These are phyloP conservation scores for Diutina siamensis DNA, from an alignment of 1,139 yeast species.

Conservation along the genomic window DNA sequence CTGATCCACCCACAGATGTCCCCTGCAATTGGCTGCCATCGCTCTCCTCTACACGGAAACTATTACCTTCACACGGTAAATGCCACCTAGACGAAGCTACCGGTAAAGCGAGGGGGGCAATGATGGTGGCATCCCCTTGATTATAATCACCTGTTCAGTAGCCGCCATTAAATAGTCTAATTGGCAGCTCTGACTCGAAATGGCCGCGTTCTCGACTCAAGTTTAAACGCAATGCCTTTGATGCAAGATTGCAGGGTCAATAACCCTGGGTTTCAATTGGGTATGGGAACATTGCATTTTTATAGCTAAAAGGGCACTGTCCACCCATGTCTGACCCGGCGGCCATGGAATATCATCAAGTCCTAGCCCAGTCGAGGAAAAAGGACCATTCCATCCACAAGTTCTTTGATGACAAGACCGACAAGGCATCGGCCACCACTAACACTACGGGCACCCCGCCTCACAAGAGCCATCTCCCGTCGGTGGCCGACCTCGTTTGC, in stretches of 20 bases:
- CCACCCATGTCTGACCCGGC: neutral
- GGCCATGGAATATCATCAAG: neutral
- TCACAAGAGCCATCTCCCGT: neutral
- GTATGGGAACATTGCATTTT: neutral
- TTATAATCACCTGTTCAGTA: too few species aligned
- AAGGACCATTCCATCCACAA: constrained; percentile 1
- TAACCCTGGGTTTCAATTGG: neutral
- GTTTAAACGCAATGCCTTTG: neutral
- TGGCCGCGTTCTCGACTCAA: neutral
- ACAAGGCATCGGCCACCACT: neutral
- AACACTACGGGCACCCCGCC: too few species aligned
- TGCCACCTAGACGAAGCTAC: too few species aligned
- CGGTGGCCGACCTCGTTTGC: neutral
- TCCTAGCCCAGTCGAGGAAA: neutral
- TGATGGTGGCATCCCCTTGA: too few species aligned
- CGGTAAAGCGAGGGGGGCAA: too few species aligned
- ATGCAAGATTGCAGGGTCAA: neutral
- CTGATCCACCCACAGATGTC: too few species aligned
- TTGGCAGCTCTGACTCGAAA: too few species aligned
- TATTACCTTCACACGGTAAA: too few species aligned
- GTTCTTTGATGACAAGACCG: neutral
- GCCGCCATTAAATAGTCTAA: too few species aligned
- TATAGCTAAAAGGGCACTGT: neutral
- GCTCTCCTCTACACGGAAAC: too few species aligned
- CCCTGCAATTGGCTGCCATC: neutral